Conservation (phyloP, 2,329 filamentous ascomycete genomes). For the Pleomassaria siparia region DNA sequence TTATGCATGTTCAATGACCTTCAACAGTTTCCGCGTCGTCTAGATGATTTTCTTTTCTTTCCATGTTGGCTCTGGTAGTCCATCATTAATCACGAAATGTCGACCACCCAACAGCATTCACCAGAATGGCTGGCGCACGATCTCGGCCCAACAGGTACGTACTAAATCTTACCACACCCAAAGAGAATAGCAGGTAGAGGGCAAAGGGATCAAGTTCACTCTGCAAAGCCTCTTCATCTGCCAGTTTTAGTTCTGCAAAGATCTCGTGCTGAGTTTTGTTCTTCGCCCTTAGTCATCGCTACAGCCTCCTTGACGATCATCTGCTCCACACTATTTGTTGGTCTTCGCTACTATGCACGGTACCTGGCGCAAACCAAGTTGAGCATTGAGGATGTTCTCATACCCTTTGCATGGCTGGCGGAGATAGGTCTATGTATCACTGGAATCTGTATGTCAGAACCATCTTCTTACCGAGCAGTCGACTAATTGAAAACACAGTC, state of each 20-base stretch:
- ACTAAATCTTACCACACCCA: too few species aligned
- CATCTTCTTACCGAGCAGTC: background rate
- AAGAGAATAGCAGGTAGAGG: too few species aligned
- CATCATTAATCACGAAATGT: conserved; percentile 5
- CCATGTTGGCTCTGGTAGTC: conserved; percentile 17
- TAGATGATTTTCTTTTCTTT: background rate
- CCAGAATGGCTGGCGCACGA: conserved; percentile 18
- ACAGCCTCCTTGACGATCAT: conserved; percentile 21
- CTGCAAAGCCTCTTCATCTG: too few species aligned
- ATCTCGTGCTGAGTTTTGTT: too few species aligned
- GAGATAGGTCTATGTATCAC: conserved; percentile 22
- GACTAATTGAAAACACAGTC: conserved; percentile 13
- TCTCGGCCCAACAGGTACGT: conserved; percentile 15
- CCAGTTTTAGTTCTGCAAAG: too few species aligned
- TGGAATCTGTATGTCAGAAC: conserved; percentile 17
- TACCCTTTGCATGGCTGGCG: conserved; percentile 25
- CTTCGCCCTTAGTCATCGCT: too few species aligned
- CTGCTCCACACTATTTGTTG: conserved; percentile 22
- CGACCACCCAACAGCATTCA: background rate
- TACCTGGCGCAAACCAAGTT: conserved; percentile 18
- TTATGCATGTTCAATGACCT: background rate
- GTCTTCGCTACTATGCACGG: conserved; percentile 24
- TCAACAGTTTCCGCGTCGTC: background rate
- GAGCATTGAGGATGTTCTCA: conserved; percentile 21
- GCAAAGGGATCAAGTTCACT: too few species aligned